Evolutionary conservation across 2,329 filamentous ascomycete genomes (phyloP).

Genomic region (Cytospora leucostoma): DNA sequence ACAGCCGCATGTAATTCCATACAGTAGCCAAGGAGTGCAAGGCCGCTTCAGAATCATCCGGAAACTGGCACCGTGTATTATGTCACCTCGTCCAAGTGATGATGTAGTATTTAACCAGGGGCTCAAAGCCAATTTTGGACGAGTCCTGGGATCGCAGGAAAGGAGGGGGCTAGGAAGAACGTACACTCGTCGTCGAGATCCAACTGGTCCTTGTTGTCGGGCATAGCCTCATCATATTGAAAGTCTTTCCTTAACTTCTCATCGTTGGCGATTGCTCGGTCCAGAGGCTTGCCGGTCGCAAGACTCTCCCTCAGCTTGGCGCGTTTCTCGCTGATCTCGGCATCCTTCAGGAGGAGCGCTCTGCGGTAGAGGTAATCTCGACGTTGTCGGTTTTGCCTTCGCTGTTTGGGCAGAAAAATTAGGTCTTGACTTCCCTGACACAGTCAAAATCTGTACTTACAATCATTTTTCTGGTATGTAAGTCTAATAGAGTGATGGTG

Average conservation of each 20-base stretch:
- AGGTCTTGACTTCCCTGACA: slow-evolving; percentile 12
- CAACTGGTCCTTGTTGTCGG: slow-evolving; percentile 68
- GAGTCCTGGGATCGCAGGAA: neutral
- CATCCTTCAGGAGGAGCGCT: slow-evolving; percentile 83
- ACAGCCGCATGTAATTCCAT: neutral
- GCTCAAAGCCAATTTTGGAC: neutral
- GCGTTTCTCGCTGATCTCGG: slow-evolving; percentile 89
- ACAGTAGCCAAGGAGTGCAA: neutral
- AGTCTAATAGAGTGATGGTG: neutral
- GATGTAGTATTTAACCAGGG: too few relatives aligned
- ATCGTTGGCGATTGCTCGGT: slow-evolving; percentile 82
- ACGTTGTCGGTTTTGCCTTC: slow-evolving; percentile 75
- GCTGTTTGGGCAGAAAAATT: slow-evolving; percentile 39
- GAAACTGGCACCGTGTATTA: too few relatives aligned
- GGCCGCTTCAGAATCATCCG: neutral
- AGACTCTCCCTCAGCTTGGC: slow-evolving; percentile 84
- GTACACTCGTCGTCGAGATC: slow-evolving; percentile 84
- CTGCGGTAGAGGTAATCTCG: slow-evolving; percentile 89
- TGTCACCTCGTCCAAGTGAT: too few relatives aligned
- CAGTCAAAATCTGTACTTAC: slow-evolving; percentile 31
- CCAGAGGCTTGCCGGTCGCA: slow-evolving; percentile 84
- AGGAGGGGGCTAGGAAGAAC: neutral
- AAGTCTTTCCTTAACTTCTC: slow-evolving; percentile 81
- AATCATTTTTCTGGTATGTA: slow-evolving; percentile 38
- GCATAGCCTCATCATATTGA: slow-evolving; percentile 85